These are phyloP conservation scores for Plasmodium cynomolgi DNA, from an alignment of 169 alveolate species.

Conservation along the genomic window DNA sequence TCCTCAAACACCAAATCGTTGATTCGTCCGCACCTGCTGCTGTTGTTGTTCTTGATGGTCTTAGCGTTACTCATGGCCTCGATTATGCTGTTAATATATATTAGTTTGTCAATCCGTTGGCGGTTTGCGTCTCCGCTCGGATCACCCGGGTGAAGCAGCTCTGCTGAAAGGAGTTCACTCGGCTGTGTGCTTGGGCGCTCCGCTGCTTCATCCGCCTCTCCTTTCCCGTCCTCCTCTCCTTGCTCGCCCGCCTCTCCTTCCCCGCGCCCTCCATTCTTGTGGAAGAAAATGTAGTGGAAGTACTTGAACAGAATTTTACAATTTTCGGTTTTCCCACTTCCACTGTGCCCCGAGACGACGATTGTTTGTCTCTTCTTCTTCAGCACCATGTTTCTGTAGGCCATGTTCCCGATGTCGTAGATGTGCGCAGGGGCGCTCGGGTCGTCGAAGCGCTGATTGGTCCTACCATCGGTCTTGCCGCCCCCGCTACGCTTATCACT, in stretches of 20 bases:
- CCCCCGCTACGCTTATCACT: conserved; percentile 35
- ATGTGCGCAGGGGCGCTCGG: conserved; percentile 54
- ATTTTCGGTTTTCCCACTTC: conserved; percentile 99
- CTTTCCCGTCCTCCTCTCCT: conserved; percentile 31
- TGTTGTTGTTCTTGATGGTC: conserved; percentile 97
- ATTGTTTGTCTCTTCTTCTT: conserved; percentile 91
- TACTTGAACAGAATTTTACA: conserved; percentile 90
- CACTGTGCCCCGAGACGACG: conserved; percentile 99
- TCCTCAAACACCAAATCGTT: conserved; percentile 93
- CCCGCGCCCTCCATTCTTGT: conserved; percentile 6
- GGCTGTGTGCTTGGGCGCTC: too few species aligned
- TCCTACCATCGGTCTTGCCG: not conserved
- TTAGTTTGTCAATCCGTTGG: conserved; percentile 60
- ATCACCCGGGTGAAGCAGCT: not conserved
- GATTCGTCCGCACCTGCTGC: conserved; percentile 98
- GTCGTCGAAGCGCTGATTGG: not conserved
- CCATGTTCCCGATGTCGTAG: conserved; percentile 77
- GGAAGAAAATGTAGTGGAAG: conserved; percentile 79
- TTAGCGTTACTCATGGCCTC: conserved; percentile 99
- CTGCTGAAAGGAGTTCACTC: too few species aligned
- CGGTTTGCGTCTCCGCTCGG: not conserved
- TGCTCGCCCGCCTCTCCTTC: not conserved
- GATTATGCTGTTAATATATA: conserved; percentile 85
- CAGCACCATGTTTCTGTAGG: conserved; percentile 77
- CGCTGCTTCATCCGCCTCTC: not conserved